Evolutionary conservation across 1,139 yeast species (phyloP).

Genomic region (Lodderomyces margitis): DNA sequence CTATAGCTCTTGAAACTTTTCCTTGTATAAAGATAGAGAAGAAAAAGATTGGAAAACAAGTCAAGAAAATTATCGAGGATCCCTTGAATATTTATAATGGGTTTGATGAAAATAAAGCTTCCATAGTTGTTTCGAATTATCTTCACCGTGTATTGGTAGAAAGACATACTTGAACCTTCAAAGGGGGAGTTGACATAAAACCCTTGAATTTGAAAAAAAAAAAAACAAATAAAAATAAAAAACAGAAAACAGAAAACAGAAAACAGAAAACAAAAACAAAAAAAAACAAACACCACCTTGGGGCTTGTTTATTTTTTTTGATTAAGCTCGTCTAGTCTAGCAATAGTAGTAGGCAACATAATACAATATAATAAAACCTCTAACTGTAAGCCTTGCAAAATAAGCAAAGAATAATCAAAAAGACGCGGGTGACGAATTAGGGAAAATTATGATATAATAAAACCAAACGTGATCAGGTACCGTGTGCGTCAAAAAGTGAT

Average conservation of each 20-base stretch:
- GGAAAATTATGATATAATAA: neutral
- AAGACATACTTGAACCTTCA: neutral
- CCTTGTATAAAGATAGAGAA: neutral
- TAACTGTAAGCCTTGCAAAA: neutral
- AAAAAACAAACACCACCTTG: too few species aligned
- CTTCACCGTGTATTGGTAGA: neutral
- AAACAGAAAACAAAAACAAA: too few species aligned
- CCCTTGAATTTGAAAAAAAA: neutral
- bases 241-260: too few species aligned
- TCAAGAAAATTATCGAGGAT: neutral
- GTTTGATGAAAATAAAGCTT: neutral
- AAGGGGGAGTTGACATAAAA: neutral
- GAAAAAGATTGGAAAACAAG: neutral
- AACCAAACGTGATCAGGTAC: neutral
- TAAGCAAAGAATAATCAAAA: neutral
- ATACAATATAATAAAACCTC: too few species aligned
- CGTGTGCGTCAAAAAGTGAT: neutral
- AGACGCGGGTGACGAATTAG: neutral
- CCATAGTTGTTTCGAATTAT: neutral
- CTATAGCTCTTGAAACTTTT: neutral
- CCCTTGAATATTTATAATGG: neutral
- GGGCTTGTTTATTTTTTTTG: too few species aligned
- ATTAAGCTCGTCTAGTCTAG: neutral
- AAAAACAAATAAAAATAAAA: neutral
- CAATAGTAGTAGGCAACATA: neutral